Base-by-base conservation (phyloP, 148 eudicot genomes). In the Persicaria tinctoria region DNA sequence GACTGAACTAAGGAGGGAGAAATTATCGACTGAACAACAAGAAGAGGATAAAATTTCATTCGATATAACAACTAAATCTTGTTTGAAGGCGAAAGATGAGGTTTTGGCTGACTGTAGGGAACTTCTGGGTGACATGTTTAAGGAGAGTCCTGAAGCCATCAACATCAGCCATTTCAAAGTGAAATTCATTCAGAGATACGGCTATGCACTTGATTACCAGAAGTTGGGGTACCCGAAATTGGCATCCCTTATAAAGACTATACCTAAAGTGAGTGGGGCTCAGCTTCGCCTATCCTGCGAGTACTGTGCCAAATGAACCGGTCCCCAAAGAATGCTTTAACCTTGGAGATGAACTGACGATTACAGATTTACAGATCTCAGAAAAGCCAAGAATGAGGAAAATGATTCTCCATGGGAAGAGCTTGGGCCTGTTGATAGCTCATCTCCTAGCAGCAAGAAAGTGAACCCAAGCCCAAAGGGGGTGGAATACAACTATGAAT, bases 211-310 rank as follows among this genome's bases (percentile, higher is more conserved):
- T 56, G 91, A 92, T 74, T n/a, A 82, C 77, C 83, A 85, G 63
- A 87, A 85, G 78, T 91, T 92, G 50, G 99, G 99, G 13, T 89
- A 87, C 82, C 82, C 80, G 14, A 88, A 92, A 68, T 69, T 96
- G 78, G 87, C 23, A 44, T 84, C 80, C 7, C 83, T 96, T 68
- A 49, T 96, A 20, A 89, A 87, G 84, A 83, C 78, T 60, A 88
- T 96, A 85, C 86, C 89, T 9, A 91, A 96, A 20, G 79, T 86
- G 12, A 87, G 57, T 92, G 16, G 87, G 85, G 62, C 80, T 85
- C 45, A 51, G 46, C 76, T 50, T 9, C 54, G 74, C 89, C 13
- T 1, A 78, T 68, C 82, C 93, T 23, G 81, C 77, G 11, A 71
- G 18, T 51, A 63, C 70, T 51, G 80, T 82, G 80, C 68, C 74